Evolutionary conservation across 2,329 filamentous ascomycete genomes (phyloP).

Genomic region (Colletotrichum destructivum): DNA sequence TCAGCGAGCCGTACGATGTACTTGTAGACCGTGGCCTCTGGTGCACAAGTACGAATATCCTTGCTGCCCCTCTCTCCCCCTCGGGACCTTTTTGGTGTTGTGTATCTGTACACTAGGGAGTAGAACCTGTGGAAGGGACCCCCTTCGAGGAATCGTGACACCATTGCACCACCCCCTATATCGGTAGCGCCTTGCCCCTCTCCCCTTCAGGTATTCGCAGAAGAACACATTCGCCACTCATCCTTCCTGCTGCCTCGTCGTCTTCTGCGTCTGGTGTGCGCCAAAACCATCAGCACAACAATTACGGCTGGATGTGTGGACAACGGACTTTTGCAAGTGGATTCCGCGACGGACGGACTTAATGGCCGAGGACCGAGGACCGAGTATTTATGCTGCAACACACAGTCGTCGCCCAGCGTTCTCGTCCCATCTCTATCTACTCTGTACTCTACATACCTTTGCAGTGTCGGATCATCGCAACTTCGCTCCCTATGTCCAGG

Average conservation of each 20-base stretch:
- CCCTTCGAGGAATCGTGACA: background rate
- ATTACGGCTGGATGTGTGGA: background rate
- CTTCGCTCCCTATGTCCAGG: constrained; percentile 22
- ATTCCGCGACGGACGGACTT: constrained; percentile 22
- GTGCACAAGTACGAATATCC: background rate
- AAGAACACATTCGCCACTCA: constrained; percentile 33
- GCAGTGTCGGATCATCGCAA: constrained; percentile 18
- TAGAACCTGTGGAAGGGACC: constrained; percentile 1
- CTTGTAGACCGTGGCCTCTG: constrained; percentile 8
- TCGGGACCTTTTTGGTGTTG: background rate
- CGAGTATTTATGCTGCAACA: background rate
- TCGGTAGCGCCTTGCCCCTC: background rate
- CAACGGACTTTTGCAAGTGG: background rate
- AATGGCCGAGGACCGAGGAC: background rate
- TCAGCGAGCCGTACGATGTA: constrained; percentile 24
- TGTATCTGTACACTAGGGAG: no score
- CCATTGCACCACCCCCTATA: background rate
- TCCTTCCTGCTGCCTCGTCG: constrained; percentile 21
- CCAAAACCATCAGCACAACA: background rate
- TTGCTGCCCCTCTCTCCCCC: background rate
- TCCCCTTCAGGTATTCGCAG: constrained; percentile 26
- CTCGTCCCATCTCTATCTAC: constrained; percentile 12
- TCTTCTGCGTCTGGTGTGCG: constrained; percentile 5
- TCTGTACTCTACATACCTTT: background rate
- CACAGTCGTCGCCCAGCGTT: constrained; percentile 11